Evolutionary conservation across 495 filamentous ascomycete species (phyloP), one percentile per base, ranked within the genome.

Genomic region (Tuber brumale): DNA sequence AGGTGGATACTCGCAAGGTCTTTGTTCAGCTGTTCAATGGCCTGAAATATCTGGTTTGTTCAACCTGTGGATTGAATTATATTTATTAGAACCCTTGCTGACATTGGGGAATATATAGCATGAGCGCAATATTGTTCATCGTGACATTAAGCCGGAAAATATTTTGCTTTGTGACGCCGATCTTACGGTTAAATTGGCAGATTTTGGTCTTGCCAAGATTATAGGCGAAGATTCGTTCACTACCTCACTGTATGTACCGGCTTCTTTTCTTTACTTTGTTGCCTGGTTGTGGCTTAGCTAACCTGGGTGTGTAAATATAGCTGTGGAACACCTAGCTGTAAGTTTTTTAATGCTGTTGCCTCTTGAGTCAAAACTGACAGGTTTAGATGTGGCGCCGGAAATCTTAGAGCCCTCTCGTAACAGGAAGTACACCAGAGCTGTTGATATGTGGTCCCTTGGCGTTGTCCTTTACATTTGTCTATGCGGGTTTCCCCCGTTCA

Each of bases 391-490:
- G 78, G 96, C 96, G 0, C 96, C 96, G 3, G 96, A 99, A 82
- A 97, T 99, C 73, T 85, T 99, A 18, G 90, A 93, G 79, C 91
- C 92, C 74, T 88, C 87, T 37, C 89, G 88, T 76, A 88, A 92
- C 70, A 90, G 96, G 70, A 91, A 91, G 82, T 99, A 99, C 84
- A 96, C 93, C 48, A 94, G 93, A 78, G 94, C 95, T 21, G 96
- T 98, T 41, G 96, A 99, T 84, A 87, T 98, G 72, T 99, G 96
- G 96, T 97, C 94, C 0, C 89, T 98, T 23, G 96, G 96, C 19
- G 96, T 99, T 16, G 96, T 98, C n/a, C 89, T 99, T 35, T 99
- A 99, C 84, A 98, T 99, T 79, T 98, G 94, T 82, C 89, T 99
- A 21, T 99, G 96, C 83, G 96, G 96, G 6, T 99, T 98, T 80